Evolutionary conservation across 176 grass and related monocot species (phyloP).

Genomic region (Musa beccarii): DNA sequence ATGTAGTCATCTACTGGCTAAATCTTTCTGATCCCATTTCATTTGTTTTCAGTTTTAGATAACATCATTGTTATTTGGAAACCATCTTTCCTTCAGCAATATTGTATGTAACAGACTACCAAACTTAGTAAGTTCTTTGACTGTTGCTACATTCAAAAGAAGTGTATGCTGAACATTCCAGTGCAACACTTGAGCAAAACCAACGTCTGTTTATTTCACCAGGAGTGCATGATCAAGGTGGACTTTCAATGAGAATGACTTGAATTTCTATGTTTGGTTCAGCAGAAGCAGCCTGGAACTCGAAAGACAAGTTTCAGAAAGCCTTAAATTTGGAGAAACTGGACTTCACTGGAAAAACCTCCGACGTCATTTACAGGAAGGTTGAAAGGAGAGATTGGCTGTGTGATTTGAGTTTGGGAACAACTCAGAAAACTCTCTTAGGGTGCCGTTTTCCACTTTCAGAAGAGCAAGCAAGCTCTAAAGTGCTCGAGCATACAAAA

Average conservation of each 20-base stretch:
- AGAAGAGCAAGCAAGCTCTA: neutral
- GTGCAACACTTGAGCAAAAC: neutral
- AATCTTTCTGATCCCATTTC: too few relatives aligned
- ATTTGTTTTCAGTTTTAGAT: too few relatives aligned
- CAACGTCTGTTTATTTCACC: neutral
- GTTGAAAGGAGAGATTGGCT: too few relatives aligned
- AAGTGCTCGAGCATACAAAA: neutral
- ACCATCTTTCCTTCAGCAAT: neutral
- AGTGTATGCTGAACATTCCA: neutral
- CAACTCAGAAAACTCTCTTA: too few relatives aligned
- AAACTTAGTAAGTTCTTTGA: neutral
- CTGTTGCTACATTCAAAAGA: neutral
- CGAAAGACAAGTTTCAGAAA: neutral
- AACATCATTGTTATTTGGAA: neutral
- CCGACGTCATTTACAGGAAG: neutral
- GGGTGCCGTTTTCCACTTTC: too few relatives aligned
- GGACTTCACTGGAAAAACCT: neutral
- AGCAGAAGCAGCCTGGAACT: neutral
- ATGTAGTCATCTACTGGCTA: too few relatives aligned
- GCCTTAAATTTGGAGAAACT: slow-evolving; percentile 5
- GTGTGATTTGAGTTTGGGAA: too few relatives aligned
- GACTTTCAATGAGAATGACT: neutral
- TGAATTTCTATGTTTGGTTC: neutral
- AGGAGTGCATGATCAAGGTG: too few relatives aligned
- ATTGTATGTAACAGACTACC: neutral